Percentiles rank a stretch among this genome's conserved stretches.
Conservation (phyloP, 179 eudicot species). For the Silene noctiflora region DNA sequence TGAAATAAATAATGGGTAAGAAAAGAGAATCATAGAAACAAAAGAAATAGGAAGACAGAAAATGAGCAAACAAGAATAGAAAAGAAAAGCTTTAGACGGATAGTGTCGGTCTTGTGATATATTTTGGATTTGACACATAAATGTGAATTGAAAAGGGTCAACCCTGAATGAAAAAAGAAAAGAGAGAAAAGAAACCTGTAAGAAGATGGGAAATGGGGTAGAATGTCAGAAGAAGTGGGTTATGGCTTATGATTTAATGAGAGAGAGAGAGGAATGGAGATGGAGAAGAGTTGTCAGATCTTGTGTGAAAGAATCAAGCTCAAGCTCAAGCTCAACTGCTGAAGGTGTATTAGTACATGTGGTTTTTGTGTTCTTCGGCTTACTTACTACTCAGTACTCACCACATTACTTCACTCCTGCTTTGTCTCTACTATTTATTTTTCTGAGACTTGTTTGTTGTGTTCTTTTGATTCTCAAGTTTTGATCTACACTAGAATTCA, state of each 20-base stretch:
- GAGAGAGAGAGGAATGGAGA: background rate
- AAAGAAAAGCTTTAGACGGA: too few species aligned
- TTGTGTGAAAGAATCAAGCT: slow-evolving; percentile 14
- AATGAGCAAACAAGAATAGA: background rate
- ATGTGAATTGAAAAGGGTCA: slow-evolving; percentile 12
- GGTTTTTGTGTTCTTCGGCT: slow-evolving; percentile 17
- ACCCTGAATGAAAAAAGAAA: background rate
- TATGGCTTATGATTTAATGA: background rate
- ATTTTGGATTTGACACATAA: background rate
- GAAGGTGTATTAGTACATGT: slow-evolving; percentile 14
- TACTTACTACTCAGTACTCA: background rate
- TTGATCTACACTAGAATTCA: too few species aligned
- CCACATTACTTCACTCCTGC: background rate
- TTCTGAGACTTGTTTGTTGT: background rate
- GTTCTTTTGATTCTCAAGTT: background rate
- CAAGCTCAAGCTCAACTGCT: too few species aligned
- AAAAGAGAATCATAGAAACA: background rate
- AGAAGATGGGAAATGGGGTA: background rate
- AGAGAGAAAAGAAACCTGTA: slow-evolving; percentile 6
- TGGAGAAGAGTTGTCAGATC: slow-evolving; percentile 19
- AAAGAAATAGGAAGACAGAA: background rate
- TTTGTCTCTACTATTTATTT: background rate
- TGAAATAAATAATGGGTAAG: too few species aligned
- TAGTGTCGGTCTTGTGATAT: slow-evolving; percentile 2
- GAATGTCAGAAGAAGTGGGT: slow-evolving; percentile 1